These are phyloP conservation scores for Suillus fuscotomentosus DNA, from an alignment of 768 basidiomycete species.

Conservation along the genomic window DNA sequence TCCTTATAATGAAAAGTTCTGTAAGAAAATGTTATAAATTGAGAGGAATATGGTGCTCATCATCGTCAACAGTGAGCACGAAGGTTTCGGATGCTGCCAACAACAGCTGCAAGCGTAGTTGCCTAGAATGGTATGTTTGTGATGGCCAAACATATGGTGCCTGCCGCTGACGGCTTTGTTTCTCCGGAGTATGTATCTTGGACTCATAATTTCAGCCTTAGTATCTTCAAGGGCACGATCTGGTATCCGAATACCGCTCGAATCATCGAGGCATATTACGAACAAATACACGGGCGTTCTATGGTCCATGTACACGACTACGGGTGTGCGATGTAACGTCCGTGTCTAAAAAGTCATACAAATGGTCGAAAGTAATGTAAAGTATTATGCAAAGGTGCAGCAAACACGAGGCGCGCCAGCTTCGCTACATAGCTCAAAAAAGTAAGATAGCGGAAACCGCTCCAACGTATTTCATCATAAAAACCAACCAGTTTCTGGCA, in stretches of 20 bases:
- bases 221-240: neutral
- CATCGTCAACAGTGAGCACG: no score
- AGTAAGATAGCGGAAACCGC: neutral
- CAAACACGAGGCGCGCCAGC: neutral
- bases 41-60: no score
- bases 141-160: no score
- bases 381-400: neutral
- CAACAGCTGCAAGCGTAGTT: no score
- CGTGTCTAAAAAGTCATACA: neutral
- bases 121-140: no score
- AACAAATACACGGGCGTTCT: neutral
- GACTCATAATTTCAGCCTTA: neutral
- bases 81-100: no score
- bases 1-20: no score
- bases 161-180: no score
- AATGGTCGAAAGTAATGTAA: neutral
- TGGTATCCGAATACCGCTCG: neutral
- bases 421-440: constrained; percentile 4
- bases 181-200: neutral
- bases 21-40: no score
- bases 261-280: neutral
- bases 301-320: neutral
- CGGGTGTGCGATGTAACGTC: neutral
- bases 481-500: neutral
- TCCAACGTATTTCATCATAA: constrained; percentile 3